Evolutionary conservation across 805 yeast species (phyloP), one percentile per base, ranked within the genome.

Genomic region (Spathaspora passalidarum): DNA sequence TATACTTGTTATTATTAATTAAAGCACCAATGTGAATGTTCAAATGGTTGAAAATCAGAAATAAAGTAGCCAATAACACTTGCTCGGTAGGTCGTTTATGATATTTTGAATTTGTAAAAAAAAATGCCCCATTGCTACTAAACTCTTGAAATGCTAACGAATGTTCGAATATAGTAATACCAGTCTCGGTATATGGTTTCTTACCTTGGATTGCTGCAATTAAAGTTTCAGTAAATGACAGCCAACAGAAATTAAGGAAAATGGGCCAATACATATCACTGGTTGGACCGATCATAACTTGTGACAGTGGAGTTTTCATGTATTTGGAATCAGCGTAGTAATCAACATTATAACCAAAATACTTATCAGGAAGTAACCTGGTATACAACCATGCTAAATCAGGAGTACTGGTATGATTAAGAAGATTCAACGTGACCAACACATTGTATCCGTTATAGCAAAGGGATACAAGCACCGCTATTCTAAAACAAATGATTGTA

Each of bases 91-190:
- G 88, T 41, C 73, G 65, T 39, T 54, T 47, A 7, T 47, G 52
- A 18, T 50, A 42, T 20, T 48, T 51, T 3, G 48, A 42, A 36
- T 53, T 55, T 9, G 64, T 59, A 37, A 63, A 56, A 43, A 66
- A 56, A 38, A 60, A 51, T 0, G 54, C 54, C 2, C 63, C 65
- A 18, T 73, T 69, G 8, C 53, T 50, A 59, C 76, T 85, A 47
- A 77, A 82, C 54, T 86, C 94, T 55, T 86, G 91, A 57, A 84
- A 84, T 10, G 88, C 87, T 13, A 85, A 60, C 3, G 92, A 84
- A 55, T 81, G 84, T 60, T 87, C 94, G 62, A 86, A 85, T 29
- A 86, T 64, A 0, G 94, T 82, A 51, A 86, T 68, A 0, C 88
- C 88, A 13, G 83, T 76, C 46, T 84, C 91, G 17, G 79, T 75